Evolutionary conservation across 1,284 basidiomycete species (phyloP).

Genomic region (Lentinula novae-zelandiae): DNA sequence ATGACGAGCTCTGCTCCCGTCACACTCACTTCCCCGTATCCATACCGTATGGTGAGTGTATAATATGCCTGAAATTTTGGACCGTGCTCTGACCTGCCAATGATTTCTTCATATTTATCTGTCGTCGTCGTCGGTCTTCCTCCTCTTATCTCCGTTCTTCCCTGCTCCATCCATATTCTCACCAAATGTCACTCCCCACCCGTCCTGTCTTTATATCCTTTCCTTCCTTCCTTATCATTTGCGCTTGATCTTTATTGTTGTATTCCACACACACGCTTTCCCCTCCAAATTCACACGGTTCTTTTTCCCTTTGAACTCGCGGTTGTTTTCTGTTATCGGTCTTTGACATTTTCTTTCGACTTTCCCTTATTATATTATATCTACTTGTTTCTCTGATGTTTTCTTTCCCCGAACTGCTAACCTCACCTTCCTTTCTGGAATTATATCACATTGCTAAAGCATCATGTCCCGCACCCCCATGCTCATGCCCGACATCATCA

Average conservation of each 20-base stretch:
- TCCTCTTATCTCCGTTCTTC: background rate
- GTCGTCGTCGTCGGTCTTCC: background rate
- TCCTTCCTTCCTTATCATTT: background rate
- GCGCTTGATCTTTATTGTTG: too few relatives aligned
- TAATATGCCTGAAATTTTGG: background rate
- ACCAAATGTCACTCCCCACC: background rate
- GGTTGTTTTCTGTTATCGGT: too few relatives aligned
- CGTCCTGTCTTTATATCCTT: background rate
- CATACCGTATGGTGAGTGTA: constrained; percentile 24
- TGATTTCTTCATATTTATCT: background rate
- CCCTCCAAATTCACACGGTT: too few relatives aligned
- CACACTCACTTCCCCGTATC: constrained; percentile 50
- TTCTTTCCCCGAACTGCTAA: too few relatives aligned
- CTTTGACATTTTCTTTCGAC: too few relatives aligned
- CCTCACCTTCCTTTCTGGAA: background rate
- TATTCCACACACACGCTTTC: too few relatives aligned
- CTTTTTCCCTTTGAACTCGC: too few relatives aligned
- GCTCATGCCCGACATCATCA: constrained; percentile 68
- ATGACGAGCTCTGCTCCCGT: constrained; percentile 33
- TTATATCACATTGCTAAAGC: constrained; percentile 39
- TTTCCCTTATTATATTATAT: too few relatives aligned
- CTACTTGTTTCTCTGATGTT: too few relatives aligned
- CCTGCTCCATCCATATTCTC: background rate
- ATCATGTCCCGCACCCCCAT: constrained; percentile 74
- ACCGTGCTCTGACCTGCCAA: background rate